phyloP scores from a whole-genome alignment of 2,329 filamentous ascomycete species.

The Didymella pomorum region DNA sequence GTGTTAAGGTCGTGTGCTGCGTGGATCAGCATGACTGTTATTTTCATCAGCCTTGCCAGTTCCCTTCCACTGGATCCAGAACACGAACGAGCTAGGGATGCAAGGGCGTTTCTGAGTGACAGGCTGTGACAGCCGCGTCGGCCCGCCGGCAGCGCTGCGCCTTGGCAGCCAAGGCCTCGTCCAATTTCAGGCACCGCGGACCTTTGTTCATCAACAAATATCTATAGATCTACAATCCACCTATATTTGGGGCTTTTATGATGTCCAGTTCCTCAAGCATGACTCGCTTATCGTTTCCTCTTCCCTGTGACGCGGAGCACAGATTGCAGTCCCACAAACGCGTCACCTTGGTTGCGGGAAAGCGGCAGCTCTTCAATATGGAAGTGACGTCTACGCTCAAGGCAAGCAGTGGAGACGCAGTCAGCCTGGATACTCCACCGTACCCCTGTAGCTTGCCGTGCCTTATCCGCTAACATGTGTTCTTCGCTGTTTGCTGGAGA shows the following conservation, averaged over 20 bases:
- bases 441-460: conserved; percentile 17
- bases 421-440: conserved; percentile 9
- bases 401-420: conserved; percentile 19
- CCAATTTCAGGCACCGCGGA: conserved; percentile 11
- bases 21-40: background rate
- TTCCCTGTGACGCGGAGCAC: conserved; percentile 8
- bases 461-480: conserved; percentile 14
- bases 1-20: too few relatives aligned
- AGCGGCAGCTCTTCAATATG: conserved; percentile 16
- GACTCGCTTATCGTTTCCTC: conserved; percentile 3
- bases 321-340: conserved; percentile 19
- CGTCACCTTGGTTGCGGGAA: conserved; percentile 18
- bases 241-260: background rate
- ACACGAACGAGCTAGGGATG: conserved; percentile 11
- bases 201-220: background rate
- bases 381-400: conserved; percentile 12
- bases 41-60: background rate
- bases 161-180: conserved; percentile 5
- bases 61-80: background rate
- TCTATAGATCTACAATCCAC: background rate
- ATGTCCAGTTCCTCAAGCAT: background rate
- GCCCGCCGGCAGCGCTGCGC: background rate
- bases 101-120: conserved; percentile 12
- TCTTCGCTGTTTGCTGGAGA: conserved; percentile 5
- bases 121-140: background rate